These are phyloP conservation scores for Oryza meridionalis DNA, from an alignment of 176 grass and related monocot species.

Conservation along the genomic window DNA sequence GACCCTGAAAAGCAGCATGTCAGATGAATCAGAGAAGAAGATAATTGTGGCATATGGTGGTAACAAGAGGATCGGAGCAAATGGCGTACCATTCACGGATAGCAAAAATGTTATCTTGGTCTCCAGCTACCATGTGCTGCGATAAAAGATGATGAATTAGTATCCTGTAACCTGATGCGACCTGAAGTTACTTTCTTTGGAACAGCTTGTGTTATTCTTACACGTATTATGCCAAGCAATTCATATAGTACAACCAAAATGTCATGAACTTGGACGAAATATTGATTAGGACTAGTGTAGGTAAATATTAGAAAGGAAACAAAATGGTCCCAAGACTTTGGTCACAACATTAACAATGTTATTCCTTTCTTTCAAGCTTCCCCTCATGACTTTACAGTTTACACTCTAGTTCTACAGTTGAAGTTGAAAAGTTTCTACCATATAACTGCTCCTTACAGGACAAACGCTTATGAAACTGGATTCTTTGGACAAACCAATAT, in stretches of 20 bases:
- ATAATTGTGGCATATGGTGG: not conserved
- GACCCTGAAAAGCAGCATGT: constrained; percentile 4
- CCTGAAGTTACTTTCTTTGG: not conserved
- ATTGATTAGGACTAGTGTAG: not conserved
- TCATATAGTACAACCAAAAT: not conserved
- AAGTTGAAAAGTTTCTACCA: not conserved
- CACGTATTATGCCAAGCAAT: constrained; percentile 21
- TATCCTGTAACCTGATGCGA: not conserved
- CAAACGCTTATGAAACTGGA: constrained; percentile 6
- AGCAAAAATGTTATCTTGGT: constrained; percentile 60
- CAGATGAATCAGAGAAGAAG: not conserved
- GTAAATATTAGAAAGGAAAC: constrained; percentile 7
- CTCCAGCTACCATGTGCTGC: constrained; percentile 84
- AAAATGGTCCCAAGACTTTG: not conserved
- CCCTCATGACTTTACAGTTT: not conserved
- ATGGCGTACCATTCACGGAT: constrained; percentile 31
- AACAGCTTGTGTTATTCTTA: not conserved
- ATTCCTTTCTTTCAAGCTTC: not conserved
- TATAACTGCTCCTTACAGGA: constrained; percentile 3
- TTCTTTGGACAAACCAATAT: not conserved
- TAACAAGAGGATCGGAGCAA: constrained; percentile 2
- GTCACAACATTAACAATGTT: constrained; percentile 10
- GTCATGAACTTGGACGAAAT: not conserved
- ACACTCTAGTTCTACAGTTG: not conserved
- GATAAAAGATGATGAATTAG: constrained; percentile 36